phyloP scores from a whole-genome alignment of 257 asterid genomes.

The Prunella vulgaris region DNA sequence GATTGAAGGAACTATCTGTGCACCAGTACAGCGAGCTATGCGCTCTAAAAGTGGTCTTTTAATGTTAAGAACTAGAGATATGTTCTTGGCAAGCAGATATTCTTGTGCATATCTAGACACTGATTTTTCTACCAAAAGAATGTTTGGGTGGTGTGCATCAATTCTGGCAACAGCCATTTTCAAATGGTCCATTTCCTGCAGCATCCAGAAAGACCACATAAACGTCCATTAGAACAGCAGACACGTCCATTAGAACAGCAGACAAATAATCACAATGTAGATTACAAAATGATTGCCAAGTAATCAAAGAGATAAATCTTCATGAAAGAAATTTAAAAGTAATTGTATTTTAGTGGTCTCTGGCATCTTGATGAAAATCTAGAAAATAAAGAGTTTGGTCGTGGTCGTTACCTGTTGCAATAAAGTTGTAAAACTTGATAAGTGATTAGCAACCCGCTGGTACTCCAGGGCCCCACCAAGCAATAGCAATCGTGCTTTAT shows the following conservation, averaged over 20 bases:
- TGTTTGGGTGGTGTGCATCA: conserved; percentile 72
- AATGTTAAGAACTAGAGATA: conserved; percentile 75
- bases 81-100: conserved; percentile 74
- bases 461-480: conserved; percentile 88
- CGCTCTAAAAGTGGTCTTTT: conserved; percentile 80
- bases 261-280: background rate
- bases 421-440: conserved; percentile 77
- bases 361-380: conserved; percentile 4
- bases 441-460: conserved; percentile 73
- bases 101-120: conserved; percentile 85
- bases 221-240: conserved; percentile 18
- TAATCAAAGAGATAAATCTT: conserved; percentile 9
- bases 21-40: conserved; percentile 81
- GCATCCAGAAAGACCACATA: conserved; percentile 19
- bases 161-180: conserved; percentile 89
- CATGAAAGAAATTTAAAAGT: background rate
- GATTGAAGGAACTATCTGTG: conserved; percentile 64
- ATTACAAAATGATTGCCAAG: background rate
- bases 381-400: conserved; percentile 9
- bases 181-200: conserved; percentile 86
- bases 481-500: conserved; percentile 54
- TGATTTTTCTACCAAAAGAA: conserved; percentile 76
- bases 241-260: conserved; percentile 10
- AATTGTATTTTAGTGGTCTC: conserved; percentile 4
- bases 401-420: conserved; percentile 63